A percentile compares a stretch with the other conserved stretches of the same genome.
Conservation (phyloP, 2,329 filamentous ascomycete genomes). For the Berkeleyomyces basicola region DNA sequence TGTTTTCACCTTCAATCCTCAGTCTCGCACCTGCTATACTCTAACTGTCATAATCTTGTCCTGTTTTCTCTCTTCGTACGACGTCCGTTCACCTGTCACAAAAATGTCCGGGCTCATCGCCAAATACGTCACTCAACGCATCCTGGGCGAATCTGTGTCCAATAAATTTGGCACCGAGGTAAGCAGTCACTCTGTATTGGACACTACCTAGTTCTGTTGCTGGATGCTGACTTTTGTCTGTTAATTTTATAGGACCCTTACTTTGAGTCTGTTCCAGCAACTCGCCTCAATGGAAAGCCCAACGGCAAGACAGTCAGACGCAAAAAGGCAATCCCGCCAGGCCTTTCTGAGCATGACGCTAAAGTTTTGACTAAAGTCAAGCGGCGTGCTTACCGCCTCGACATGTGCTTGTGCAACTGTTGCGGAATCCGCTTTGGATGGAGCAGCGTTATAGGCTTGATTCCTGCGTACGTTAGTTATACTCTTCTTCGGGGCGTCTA, state of each 20-base stretch:
- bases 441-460: conserved; percentile 67
- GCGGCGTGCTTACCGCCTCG: conserved; percentile 67
- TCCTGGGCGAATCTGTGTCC: conserved; percentile 37
- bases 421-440: conserved; percentile 76
- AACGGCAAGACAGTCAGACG: conserved; percentile 62
- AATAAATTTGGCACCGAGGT: conserved; percentile 45
- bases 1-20: not conserved
- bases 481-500: not conserved
- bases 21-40: not conserved
- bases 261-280: conserved; percentile 67
- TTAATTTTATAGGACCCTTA: conserved; percentile 60
- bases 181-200: conserved; percentile 14
- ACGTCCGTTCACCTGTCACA: not conserved
- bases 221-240: not conserved
- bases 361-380: conserved; percentile 75
- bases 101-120: conserved; percentile 36
- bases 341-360: conserved; percentile 68
- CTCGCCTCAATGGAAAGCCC: conserved; percentile 46
- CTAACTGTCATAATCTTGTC: not conserved
- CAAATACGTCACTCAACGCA: conserved; percentile 39
- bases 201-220: not conserved
- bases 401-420: conserved; percentile 69
- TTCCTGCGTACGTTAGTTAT: conserved; percentile 53
- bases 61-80: not conserved
- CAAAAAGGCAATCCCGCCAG: conserved; percentile 69